These are phyloP conservation scores for Prunus kanzakura DNA, from an alignment of 306 rosid genomes.

Conservation along the genomic window DNA sequence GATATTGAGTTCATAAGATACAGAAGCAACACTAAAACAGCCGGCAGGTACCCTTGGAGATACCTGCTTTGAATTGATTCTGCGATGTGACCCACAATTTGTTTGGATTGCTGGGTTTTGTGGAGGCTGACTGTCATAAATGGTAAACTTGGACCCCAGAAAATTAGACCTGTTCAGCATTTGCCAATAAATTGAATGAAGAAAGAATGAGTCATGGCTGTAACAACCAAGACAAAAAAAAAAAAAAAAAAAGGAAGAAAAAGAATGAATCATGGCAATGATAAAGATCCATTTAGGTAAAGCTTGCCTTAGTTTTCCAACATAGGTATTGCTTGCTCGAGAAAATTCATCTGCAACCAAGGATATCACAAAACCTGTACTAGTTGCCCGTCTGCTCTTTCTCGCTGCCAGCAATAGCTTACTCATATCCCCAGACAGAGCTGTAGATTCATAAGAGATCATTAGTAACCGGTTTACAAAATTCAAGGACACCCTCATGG, in stretches of 20 bases:
- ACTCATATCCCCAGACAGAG: slow-evolving; percentile 74
- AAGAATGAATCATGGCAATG: slow-evolving; percentile 10
- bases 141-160: slow-evolving; percentile 79
- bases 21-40: slow-evolving; percentile 54
- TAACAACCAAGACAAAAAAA: background rate
- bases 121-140: slow-evolving; percentile 59
- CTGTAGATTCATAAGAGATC: slow-evolving; percentile 29
- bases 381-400: slow-evolving; percentile 71
- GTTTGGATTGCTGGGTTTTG: slow-evolving; percentile 41
- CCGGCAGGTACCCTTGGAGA: slow-evolving; percentile 48
- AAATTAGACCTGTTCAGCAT: slow-evolving; percentile 75
- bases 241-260: background rate
- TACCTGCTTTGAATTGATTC: slow-evolving; percentile 52
- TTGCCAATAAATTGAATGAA: slow-evolving; percentile 17
- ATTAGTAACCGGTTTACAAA: background rate
- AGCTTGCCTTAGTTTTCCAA: slow-evolving; percentile 78
- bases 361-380: slow-evolving; percentile 72
- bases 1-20: slow-evolving; percentile 80
- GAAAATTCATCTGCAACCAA: slow-evolving; percentile 75
- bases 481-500: no score
- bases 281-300: background rate
- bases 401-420: slow-evolving; percentile 78
- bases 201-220: background rate
- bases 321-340: slow-evolving; percentile 48
- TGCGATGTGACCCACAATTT: slow-evolving; percentile 45